Evolutionary conservation across 176 grass and related monocot genomes (phyloP).

Genomic region (Juncus inflexus): DNA sequence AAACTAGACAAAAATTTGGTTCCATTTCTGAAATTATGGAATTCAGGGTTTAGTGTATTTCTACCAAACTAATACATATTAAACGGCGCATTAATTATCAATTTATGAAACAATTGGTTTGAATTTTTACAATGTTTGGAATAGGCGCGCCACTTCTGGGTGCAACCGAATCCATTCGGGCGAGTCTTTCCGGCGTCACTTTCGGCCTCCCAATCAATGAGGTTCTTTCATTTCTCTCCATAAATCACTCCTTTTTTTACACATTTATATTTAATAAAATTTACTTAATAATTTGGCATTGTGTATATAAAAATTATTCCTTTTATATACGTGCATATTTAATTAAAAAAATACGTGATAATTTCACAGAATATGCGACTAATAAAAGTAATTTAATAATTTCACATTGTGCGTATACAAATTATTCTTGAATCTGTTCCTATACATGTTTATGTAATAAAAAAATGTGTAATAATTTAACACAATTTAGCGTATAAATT

Average conservation of each 20-base stretch:
- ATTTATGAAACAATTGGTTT: background rate
- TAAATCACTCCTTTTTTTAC: too few species aligned
- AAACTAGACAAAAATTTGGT: too few species aligned
- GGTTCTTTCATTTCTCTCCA: conserved; percentile 34
- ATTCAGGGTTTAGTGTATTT: too few species aligned
- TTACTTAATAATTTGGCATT: conserved; percentile 15
- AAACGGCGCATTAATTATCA: too few species aligned
- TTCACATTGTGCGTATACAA: background rate
- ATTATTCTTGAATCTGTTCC: background rate
- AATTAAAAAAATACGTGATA: background rate
- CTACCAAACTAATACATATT: too few species aligned
- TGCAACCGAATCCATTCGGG: conserved; percentile 61
- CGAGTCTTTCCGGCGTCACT: conserved; percentile 59
- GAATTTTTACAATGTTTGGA: background rate
- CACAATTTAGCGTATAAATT: conserved; percentile 10
- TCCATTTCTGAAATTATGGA: too few species aligned
- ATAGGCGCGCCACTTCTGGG: conserved; percentile 92
- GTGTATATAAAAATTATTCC: conserved; percentile 6
- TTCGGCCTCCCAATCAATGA: conserved; percentile 91
- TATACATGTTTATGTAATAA: too few species aligned
- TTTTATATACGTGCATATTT: conserved; percentile 17
- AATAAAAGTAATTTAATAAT: too few species aligned
- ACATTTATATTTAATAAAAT: too few species aligned
- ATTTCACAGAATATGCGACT: too few species aligned
- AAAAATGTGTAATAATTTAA: too few species aligned